phyloP scores from a whole-genome alignment of 2,329 filamentous ascomycete genomes.

The Aspergillus candidus region DNA sequence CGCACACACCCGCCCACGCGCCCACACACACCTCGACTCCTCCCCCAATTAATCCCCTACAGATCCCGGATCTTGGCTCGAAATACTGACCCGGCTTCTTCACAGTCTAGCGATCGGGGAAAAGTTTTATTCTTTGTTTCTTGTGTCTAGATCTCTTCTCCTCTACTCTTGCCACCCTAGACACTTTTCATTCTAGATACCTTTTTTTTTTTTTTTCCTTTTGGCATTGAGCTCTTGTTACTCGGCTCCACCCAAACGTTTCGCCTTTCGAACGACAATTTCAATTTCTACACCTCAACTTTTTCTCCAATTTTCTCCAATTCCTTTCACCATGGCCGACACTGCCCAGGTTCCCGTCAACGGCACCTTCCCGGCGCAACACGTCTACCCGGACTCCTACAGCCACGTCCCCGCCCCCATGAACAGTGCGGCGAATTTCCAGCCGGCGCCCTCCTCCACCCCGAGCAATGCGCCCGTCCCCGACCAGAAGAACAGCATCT shows the following conservation, averaged over 20 bases:
- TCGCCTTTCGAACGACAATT: too few relatives aligned
- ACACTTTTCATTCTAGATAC: conserved; percentile 6
- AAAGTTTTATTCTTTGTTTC: conserved; percentile 5
- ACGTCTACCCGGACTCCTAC: conserved; percentile 34
- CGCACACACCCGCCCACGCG: too few relatives aligned
- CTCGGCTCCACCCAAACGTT: too few relatives aligned
- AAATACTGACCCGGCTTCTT: conserved; percentile 13
- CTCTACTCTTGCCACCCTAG: conserved; percentile 12
- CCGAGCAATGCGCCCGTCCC: conserved; percentile 33
- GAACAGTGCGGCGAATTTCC: conserved; percentile 33
- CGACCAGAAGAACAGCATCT: conserved; percentile 43
- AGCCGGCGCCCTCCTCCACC: conserved; percentile 36
- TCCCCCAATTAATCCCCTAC: background rate
- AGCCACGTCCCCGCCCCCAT: conserved; percentile 28
- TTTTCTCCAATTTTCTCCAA: conserved; percentile 5
- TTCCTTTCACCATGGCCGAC: conserved; percentile 31
- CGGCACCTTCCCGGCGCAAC: conserved; percentile 37
- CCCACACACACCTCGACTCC: background rate
- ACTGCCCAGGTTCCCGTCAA: conserved; percentile 37
- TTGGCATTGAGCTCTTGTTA: too few relatives aligned
- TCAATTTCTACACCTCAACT: background rate
- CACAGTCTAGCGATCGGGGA: conserved; percentile 19
- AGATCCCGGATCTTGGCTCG: conserved; percentile 1
- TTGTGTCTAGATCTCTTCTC: conserved; percentile 12
- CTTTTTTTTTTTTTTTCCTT: too few relatives aligned